Evolutionary conservation across 2,329 filamentous ascomycete genomes (phyloP), one percentile per base, ranked within the genome.

Genomic region (Lasiodiplodia theobromae): DNA sequence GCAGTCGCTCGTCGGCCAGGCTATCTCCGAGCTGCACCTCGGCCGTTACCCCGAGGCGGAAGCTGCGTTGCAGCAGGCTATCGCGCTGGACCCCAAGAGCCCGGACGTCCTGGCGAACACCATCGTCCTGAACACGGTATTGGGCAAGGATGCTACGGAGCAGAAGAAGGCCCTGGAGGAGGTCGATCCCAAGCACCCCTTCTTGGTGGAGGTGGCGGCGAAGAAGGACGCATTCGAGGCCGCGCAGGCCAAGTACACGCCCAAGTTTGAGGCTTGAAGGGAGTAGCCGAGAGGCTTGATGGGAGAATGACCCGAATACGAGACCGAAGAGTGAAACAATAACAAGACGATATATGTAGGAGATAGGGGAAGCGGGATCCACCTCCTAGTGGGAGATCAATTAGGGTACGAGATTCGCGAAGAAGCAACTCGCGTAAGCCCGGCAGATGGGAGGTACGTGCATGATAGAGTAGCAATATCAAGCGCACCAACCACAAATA

Each of bases 151-250:
- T 74, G 79, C 86, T 4, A 79, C 83, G 18, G 89, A 93, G 73
- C 79, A 91, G 69, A 79, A 78, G 71, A 73, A 73, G 66, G 81
- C 81, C 73, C 77, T 89, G 72, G 82, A 87, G 79, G 86, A 85
- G 65, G 82, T 83, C 18, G 86, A 91, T 66, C 86, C 90, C 31
- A 81, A 90, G 66, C 94, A 97, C 79, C 82, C 88, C 40, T 84
- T 96, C 70, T 79, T 97, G 68, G 78, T 81, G 51, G 94, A 97
- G 74, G 82, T 97, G 73, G 86, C 89, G 75, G 92, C 93, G 81
- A 98, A 97, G 89, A 93, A 89, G 79, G 87, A 86, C n/a, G 82
- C 94, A 69, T 98, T 98, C 77, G 93, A 97, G 79, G 89, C 89
- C 74, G 94, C 94, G 14, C 92, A 92, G 23, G 85, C 88, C 31